Evolutionary conservation across 2,329 filamentous ascomycete species (phyloP), one percentile per base, ranked within the genome.

Genomic region (Colletotrichum cordylinicola): DNA sequence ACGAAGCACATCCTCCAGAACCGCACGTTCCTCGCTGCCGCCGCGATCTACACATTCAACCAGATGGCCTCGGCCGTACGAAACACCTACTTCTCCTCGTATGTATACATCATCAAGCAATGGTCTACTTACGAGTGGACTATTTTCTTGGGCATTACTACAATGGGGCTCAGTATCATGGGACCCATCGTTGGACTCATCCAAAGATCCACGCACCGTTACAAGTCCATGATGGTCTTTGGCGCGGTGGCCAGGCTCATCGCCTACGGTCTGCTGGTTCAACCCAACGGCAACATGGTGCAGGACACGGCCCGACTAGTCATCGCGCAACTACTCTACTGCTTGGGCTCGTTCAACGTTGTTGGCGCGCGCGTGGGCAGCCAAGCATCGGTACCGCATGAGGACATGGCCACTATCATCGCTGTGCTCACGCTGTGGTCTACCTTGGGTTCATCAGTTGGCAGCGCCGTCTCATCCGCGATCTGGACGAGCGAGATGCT

Each of bases 91-190:
- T 83, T 83, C 70, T 82, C 82, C 1, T 84, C 83, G 0, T 87
- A 86, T 78, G 80, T 86, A 37, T 83, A 80, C 72, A 81, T 86
- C 76, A 84, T 84, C 77, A 87, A 86, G 77, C 78, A 85, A 13
- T 87, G 86, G 86, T 81, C 84, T 2, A 84, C 81, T 2, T 86
- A 86, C 73, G 68, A 83, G 52, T 87, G 85, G 85, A 86, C 82
- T 8, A 83, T 86, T 33, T 87, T 87, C 78, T 61, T 85, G 12
- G 82, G 82, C 21, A 83, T 82, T 75, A 85, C 84, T 2, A 87
- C 84, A 24, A 82, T 87, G 79, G 82, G 82, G 0, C 82, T 87
- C 21, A 82, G 83, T 55, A 52, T 87, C 6, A 55, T 86, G 5
- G 81, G 85, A 0, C 85, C 84, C 4, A 43, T 87, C 13, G 83